Evolutionary conservation across 2,329 filamentous ascomycete genomes (phyloP).

Genomic region (Chrysoporthe cubensis): DNA sequence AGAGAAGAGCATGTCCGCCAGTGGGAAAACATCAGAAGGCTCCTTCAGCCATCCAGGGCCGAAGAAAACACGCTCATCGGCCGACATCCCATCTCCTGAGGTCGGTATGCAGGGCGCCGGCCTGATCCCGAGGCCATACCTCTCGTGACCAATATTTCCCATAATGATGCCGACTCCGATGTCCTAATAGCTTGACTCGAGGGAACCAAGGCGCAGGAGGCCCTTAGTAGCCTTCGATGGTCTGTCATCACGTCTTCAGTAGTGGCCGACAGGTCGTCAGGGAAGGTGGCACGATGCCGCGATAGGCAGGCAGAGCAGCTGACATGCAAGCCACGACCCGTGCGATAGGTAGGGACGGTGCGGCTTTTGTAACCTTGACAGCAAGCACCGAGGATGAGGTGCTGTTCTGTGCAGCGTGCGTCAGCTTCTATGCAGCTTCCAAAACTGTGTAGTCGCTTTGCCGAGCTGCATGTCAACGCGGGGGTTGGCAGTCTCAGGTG

Average conservation of each 20-base stretch:
- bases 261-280: background rate
- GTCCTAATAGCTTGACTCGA: background rate
- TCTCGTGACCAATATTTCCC: background rate
- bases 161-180: background rate
- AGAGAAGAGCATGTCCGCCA: too few relatives aligned
- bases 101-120: background rate
- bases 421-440: constrained; percentile 18
- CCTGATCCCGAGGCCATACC: background rate
- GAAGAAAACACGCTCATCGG: background rate
- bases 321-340: background rate
- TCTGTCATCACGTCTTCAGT: background rate
- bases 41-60: background rate
- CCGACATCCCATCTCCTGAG: background rate
- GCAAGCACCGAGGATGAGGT: background rate
- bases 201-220: background rate
- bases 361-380: background rate
- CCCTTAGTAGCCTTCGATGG: background rate
- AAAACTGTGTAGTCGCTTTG: background rate
- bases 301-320: constrained; percentile 7
- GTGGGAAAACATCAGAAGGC: too few relatives aligned
- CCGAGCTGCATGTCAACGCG: background rate
- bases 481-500: background rate
- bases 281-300: background rate
- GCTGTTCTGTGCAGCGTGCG: constrained; percentile 11
- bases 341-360: background rate